Conservation (phyloP, 2,329 filamentous ascomycete genomes). For the Grosmannia clavigera region DNA sequence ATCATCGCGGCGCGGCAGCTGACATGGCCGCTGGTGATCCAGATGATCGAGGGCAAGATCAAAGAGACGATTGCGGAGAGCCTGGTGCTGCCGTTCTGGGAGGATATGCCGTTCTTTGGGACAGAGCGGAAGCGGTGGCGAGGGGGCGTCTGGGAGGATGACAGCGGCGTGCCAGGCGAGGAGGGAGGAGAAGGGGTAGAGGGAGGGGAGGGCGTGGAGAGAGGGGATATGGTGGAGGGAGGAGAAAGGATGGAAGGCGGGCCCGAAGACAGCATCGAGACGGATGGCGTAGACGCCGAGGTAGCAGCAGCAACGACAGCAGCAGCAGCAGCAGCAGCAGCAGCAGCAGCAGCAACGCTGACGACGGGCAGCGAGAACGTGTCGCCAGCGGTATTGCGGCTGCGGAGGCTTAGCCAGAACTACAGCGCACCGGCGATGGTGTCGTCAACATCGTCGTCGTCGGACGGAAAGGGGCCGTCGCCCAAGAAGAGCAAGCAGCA, state of each 20-base stretch:
- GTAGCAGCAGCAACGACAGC: background rate
- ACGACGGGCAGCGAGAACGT: conserved; percentile 16
- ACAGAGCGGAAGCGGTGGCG: conserved; percentile 68
- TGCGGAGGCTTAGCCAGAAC: conserved; percentile 42
- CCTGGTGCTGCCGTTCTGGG: conserved; percentile 87
- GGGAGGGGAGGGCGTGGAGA: background rate
- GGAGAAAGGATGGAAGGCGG: background rate
- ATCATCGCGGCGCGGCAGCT: conserved; percentile 93
- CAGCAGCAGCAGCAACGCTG: background rate
- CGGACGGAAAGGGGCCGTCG: conserved; percentile 24
- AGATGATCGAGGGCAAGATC: conserved; percentile 89
- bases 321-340: background rate
- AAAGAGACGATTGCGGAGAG: conserved; percentile 90
- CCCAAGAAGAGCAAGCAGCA: conserved; percentile 20
- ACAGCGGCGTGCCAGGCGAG: conserved; percentile 16
- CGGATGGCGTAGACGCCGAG: background rate
- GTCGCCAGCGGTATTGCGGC: conserved; percentile 20
- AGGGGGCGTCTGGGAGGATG: conserved; percentile 67
- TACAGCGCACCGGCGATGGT: conserved; percentile 32
- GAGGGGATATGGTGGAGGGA: no score
- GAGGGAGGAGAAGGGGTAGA: conserved; percentile 22
- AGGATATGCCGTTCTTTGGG: conserved; percentile 82
- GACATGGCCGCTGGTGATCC: conserved; percentile 81
- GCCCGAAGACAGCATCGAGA: background rate
- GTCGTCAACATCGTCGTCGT: conserved; percentile 9